Evolutionary conservation across 1,284 basidiomycete genomes (phyloP).

Genomic region (Uromyces viciae-fabae): DNA sequence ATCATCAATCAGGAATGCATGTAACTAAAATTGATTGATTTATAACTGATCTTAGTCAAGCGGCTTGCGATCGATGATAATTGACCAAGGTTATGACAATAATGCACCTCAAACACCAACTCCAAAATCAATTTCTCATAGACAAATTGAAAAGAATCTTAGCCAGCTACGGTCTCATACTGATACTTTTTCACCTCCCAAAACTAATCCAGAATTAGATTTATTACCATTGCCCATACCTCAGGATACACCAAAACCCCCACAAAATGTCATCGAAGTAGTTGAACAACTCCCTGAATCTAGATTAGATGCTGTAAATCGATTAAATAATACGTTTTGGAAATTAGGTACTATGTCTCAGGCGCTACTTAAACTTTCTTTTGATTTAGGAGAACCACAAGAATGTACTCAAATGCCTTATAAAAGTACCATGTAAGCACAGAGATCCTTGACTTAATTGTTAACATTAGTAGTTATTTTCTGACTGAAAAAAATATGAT

Average conservation of each 20-base stretch:
- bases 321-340: constrained; percentile 36
- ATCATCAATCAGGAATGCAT: neutral
- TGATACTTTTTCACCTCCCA: neutral
- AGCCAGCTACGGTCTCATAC: constrained; percentile 17
- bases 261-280: neutral
- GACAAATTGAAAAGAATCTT: constrained; percentile 22
- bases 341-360: constrained; percentile 34
- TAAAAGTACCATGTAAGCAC: constrained; percentile 30
- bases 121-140: constrained; percentile 26
- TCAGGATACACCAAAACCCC: neutral
- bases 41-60: constrained; percentile 4
- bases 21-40: neutral
- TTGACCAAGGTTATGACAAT: constrained; percentile 21
- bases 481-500: neutral
- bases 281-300: constrained; percentile 17
- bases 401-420: neutral
- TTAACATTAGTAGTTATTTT: neutral
- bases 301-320: constrained; percentile 9
- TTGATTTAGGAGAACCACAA: neutral
- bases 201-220: neutral
- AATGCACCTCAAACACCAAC: constrained; percentile 33
- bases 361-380: neutral
- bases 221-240: neutral
- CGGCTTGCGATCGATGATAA: neutral
- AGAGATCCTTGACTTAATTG: too few relatives aligned